Conservation (phyloP, 2,329 filamentous ascomycete species). For the Colletotrichum graminicola region DNA sequence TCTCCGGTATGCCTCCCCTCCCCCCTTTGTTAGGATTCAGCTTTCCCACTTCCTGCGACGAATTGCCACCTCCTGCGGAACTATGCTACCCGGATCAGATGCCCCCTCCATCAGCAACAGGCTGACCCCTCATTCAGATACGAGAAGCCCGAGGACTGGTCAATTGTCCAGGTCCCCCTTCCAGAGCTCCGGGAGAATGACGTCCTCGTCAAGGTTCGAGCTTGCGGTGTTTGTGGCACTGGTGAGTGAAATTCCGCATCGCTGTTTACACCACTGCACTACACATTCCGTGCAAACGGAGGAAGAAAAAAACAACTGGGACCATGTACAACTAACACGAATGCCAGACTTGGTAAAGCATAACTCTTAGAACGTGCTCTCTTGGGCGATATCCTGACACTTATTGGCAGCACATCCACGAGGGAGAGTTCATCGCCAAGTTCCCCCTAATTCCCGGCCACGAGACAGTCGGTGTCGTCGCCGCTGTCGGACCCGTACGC, state of each 20-base stretch:
- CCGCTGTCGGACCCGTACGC: conserved; percentile 62
- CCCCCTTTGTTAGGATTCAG: conserved; percentile 2
- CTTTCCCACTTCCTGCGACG: background rate
- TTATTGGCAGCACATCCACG: conserved; percentile 67
- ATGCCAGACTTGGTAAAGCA: conserved; percentile 52
- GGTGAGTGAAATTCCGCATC: conserved; percentile 52
- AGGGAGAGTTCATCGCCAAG: conserved; percentile 74
- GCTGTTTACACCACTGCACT: background rate
- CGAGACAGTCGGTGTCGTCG: conserved; percentile 76
- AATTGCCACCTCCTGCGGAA: conserved; percentile 1
- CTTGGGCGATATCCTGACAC: conserved; percentile 37
- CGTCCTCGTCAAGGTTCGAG: conserved; percentile 75
- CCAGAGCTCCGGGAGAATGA: conserved; percentile 71
- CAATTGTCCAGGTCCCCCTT: conserved; percentile 72
- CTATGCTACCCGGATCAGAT: conserved; percentile 31
- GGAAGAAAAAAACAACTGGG: background rate
- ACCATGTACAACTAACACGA: conserved; percentile 43
- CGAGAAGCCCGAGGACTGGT: conserved; percentile 72
- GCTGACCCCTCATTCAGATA: conserved; percentile 57
- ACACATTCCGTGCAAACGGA: background rate
- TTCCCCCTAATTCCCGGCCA: conserved; percentile 77
- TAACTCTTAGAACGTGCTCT: background rate
- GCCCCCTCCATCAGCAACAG: conserved; percentile 31
- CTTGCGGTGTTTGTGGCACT: conserved; percentile 72
- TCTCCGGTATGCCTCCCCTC: conserved; percentile 61